Base-by-base conservation (phyloP, 148 eudicot genomes). In the Chenopodium formosanum region DNA sequence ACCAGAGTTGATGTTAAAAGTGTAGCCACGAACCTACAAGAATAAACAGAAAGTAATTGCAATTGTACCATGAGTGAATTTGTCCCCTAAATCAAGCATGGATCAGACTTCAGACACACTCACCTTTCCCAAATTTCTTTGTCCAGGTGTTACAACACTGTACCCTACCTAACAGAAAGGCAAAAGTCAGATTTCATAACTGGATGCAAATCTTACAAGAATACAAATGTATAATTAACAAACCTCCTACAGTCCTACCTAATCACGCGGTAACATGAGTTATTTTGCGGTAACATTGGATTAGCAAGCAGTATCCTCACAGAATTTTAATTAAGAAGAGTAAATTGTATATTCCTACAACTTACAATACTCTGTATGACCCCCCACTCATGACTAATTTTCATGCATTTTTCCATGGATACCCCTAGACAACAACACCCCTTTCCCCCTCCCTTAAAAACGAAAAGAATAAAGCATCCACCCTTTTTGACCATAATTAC, bases 21-120 rank as follows among this genome's bases (percentile, higher is more conserved):
- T 84, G 87, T 86, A 92, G 31, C 97, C 97, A 69, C 94, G 94
- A 76, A 92, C 92, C 97, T 92, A 76, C 14, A 85, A 62, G 44
- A 40, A 74, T 20, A 52, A 67, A 62, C 22, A 60, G 66, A 23
- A 58, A 82, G 63, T 25, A 48, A 77, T 25, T 32, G 48, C 68
- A 46, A 70, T 64, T 29, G 32, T 17, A 4, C 9, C 17, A 74
- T 62, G 0, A 79, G 47, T 48, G 70, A 29, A 48, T 70, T 70
- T 60, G 31, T 19, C 47, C 78, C 71, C 48, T 44, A 62, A 32
- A 16, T 34, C n/a, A n/a, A 64, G 60, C 31, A 44, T 19, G 37
- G 63, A 44, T n/a, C n/a, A n/a, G n/a, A n/a, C n/a, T n/a, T 31
- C 47, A 31, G 60, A 29, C 4, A 37, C 56, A 82, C 85, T 78